Conservation (phyloP, 495 filamentous ascomycete genomes). For the Parachaetomium inaequale region DNA sequence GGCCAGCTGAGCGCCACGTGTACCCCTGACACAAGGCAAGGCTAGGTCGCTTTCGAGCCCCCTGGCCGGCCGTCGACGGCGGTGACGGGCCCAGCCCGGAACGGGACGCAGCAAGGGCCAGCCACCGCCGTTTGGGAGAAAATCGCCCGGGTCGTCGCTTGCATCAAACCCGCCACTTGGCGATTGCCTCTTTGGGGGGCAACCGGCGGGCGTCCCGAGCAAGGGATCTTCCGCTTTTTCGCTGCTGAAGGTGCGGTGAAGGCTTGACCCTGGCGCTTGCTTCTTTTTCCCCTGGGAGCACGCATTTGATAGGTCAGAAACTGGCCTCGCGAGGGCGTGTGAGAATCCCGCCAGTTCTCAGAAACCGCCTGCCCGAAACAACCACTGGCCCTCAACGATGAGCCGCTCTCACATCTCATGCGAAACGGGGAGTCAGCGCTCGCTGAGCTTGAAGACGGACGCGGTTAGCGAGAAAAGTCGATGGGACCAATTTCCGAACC, state of each 20-base stretch:
- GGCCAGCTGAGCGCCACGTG: slow-evolving; percentile 23
- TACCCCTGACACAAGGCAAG: slow-evolving; percentile 21
- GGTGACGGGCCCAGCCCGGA: slow-evolving; percentile 11
- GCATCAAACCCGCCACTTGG: slow-evolving; percentile 16
- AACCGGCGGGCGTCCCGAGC: slow-evolving; percentile 13
- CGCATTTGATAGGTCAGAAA: slow-evolving; percentile 1
- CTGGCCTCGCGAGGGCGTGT: not conserved
- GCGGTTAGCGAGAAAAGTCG: slow-evolving; percentile 12
- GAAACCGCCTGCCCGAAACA: not conserved
- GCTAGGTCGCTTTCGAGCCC: slow-evolving; percentile 10
- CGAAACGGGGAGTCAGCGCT: not conserved
- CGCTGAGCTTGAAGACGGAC: slow-evolving; percentile 1
- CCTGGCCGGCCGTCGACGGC: slow-evolving; percentile 10
- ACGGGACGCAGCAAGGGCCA: not conserved
- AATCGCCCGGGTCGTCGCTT: slow-evolving; percentile 1
- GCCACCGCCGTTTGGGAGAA: slow-evolving; percentile 13
- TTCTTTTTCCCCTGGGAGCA: slow-evolving; percentile 10
- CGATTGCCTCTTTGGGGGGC: not conserved
- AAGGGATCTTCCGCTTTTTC: slow-evolving; percentile 14
- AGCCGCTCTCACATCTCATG: slow-evolving; percentile 13
- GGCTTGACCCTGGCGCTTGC: slow-evolving; percentile 1
- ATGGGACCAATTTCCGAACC: slow-evolving; percentile 29
- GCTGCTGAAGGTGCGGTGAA: slow-evolving; percentile 22
- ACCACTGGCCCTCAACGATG: not conserved
- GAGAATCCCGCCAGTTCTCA: not conserved